These are phyloP conservation scores for Phaeomoniella chlamydospora DNA, from an alignment of 2,329 filamentous ascomycete species.

Conservation along the genomic window DNA sequence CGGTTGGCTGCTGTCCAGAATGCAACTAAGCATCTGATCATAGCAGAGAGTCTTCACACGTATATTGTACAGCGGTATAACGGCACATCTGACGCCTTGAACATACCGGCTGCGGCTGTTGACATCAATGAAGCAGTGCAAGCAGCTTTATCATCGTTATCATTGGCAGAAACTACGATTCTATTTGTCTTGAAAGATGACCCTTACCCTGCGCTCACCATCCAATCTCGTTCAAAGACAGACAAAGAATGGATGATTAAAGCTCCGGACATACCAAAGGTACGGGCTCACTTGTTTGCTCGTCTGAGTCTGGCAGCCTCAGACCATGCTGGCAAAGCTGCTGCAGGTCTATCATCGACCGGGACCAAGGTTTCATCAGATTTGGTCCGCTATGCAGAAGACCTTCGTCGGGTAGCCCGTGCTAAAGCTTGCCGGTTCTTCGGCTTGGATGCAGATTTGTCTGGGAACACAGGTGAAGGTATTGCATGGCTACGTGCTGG, in stretches of 20 bases:
- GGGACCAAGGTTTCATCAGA: slow-evolving; percentile 42
- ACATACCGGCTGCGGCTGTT: slow-evolving; percentile 9
- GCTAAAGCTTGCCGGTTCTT: slow-evolving; percentile 85
- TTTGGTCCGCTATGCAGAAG: slow-evolving; percentile 59
- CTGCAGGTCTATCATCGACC: slow-evolving; percentile 29
- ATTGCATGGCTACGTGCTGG: slow-evolving; percentile 79
- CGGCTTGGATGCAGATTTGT: slow-evolving; percentile 74
- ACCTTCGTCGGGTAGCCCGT: slow-evolving; percentile 58
- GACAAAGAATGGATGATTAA: slow-evolving; percentile 97
- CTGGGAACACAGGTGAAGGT: slow-evolving; percentile 65
- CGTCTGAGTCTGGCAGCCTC: slow-evolving; percentile 75
- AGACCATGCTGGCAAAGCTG: slow-evolving; percentile 69
- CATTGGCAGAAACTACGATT: slow-evolving; percentile 76
- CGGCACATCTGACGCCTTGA: slow-evolving; percentile 32
- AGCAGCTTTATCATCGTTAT: slow-evolving; percentile 36
- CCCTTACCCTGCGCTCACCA: slow-evolving; percentile 70
- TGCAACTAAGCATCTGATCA: slow-evolving; percentile 64
- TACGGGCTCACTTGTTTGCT: slow-evolving; percentile 76
- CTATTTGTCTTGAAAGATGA: slow-evolving; percentile 89
- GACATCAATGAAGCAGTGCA: slow-evolving; percentile 33
- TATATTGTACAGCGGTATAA: slow-evolving; percentile 37
- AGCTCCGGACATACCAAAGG: slow-evolving; percentile 72
- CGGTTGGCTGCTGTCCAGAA: slow-evolving; percentile 55
- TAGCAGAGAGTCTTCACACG: slow-evolving; percentile 64
- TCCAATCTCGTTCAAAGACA: slow-evolving; percentile 66